These are phyloP conservation scores for Tricholoma hemisulphureum DNA, from an alignment of 768 basidiomycete genomes.

Conservation along the genomic window DNA sequence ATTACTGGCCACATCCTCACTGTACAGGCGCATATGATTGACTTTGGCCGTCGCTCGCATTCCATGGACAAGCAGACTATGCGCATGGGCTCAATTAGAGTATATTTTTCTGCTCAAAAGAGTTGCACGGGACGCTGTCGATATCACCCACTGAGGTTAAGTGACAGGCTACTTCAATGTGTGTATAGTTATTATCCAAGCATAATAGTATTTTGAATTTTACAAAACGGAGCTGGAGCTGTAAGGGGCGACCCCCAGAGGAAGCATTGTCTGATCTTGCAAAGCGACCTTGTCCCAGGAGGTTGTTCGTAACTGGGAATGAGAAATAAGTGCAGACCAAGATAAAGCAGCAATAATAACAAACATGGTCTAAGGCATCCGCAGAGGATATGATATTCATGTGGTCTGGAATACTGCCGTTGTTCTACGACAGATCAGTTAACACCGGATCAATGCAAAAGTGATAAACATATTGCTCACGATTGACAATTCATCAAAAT, in stretches of 20 bases:
- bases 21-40: no score
- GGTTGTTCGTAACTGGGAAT: conserved; percentile 47
- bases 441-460: neutral
- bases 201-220: neutral
- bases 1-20: no score
- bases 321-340: neutral
- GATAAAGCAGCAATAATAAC: conserved; percentile 19
- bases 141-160: no score
- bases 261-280: conserved; percentile 53
- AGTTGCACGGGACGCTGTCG: no score
- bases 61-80: no score
- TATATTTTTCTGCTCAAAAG: no score
- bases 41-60: no score
- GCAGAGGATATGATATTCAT: conserved; percentile 40
- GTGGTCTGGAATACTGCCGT: conserved; percentile 34
- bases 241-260: conserved; percentile 47
- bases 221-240: neutral
- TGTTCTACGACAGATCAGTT: conserved; percentile 37
- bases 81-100: no score
- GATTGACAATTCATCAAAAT: conserved; percentile 56
- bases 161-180: neutral
- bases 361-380: conserved; percentile 62
- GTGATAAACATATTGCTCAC: conserved; percentile 43
- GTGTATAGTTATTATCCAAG: neutral
- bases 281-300: conserved; percentile 50